Evolutionary conservation across 2,329 filamentous ascomycete genomes (phyloP).

Genomic region (Fusarium devonianum): DNA sequence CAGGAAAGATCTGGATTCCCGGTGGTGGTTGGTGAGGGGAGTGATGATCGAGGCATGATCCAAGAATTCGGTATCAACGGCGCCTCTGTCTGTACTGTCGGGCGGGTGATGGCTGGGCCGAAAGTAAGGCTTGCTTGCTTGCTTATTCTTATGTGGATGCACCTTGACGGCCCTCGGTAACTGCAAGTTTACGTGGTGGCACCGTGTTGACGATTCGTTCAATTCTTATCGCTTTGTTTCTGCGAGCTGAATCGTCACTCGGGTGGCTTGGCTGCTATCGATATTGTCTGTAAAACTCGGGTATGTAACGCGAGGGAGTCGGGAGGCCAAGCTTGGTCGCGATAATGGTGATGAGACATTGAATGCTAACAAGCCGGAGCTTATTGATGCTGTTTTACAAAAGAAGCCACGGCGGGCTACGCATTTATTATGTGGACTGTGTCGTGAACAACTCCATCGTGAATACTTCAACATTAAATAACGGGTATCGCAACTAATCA

Average conservation of each 20-base stretch:
- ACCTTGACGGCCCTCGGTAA: not conserved
- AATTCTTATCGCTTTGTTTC: not conserved
- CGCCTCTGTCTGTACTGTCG: not conserved
- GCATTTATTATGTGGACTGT: no score
- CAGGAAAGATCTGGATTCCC: conserved; percentile 2
- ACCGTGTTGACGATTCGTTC: conserved; percentile 5
- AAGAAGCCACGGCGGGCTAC: no score
- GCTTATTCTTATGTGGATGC: no score
- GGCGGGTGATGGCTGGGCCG: not conserved
- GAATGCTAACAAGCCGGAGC: not conserved
- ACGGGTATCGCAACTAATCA: conserved; percentile 40
- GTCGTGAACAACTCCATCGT: not conserved
- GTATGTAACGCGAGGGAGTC: not conserved
- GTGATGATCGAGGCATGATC: not conserved
- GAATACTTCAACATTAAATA: not conserved
- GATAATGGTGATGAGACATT: not conserved
- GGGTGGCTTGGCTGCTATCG: conserved; percentile 7
- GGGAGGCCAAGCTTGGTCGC: no score
- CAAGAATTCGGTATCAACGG: not conserved
- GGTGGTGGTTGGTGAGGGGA: not conserved
- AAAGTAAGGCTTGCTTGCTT: not conserved
- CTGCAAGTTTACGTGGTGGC: no score
- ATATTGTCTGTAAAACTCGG: not conserved
- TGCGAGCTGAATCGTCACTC: conserved; percentile 1
- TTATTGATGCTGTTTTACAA: not conserved